Evolutionary conservation across 225 moss, liverwort and hornwort genomes (phyloP), one percentile per base, ranked within the genome.

Genomic region (Anthoceros angustus): DNA sequence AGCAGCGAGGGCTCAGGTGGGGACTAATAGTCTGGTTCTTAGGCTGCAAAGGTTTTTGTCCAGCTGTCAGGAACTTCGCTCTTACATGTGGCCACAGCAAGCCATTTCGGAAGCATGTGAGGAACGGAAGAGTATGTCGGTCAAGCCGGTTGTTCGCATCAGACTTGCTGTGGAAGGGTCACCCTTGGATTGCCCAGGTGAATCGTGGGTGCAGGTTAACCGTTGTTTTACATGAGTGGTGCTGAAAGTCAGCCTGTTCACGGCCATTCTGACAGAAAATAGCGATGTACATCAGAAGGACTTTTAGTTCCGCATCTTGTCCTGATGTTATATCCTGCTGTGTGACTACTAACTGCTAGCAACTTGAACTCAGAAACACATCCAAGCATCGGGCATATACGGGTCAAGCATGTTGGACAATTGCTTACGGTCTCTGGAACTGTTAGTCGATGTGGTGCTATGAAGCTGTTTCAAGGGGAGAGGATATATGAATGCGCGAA

Each of bases 131-230:
- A 62, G 68, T 64, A 64, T 85, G 74, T 64, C 41, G 21, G 42
- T 77, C 12, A 95, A 91, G 63, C 75, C 71, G 61, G 72, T 86
- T 40, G 77, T 88, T 42, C 88, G 87, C 70, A 66, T 89, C 43
- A 86, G 88, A 67, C 63, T 98, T n/a, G 74, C 82, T 66, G 88
- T 90, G 66, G 84, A 92, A 74, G 95, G 95, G 46, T 98, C 92
- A 65, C 82, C 88, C 46, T 72, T 98, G 43, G 95, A 88, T 72
- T 87, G 87, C 76, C 74, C 89, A 82, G 91, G 95, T 98, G 74
- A 62, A 61, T 21, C 8, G 25, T 49, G 32, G 7, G 15, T 61
- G 16, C 10, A 9, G 25, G 5, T 39, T 10, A 20, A 16, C 6
- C 62, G 10, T 10, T 26, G 32, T 26, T 10, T 49, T 15, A 18